Conservation (phyloP, 2,329 filamentous ascomycete genomes). For the Cladosporium sp. region DNA sequence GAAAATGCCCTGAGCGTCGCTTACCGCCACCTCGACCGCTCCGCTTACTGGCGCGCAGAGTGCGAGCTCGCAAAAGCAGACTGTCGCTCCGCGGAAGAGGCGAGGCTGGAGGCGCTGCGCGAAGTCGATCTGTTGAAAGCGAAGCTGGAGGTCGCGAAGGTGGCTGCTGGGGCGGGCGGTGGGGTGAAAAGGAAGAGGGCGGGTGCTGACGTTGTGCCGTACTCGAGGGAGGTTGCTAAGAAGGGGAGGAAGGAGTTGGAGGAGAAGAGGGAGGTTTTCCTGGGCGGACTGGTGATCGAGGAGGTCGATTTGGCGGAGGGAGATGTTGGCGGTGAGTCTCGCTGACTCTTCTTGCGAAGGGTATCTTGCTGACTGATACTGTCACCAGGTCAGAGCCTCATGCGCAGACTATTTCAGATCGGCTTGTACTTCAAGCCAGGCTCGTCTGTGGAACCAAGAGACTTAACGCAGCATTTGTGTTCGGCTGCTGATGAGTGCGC, state of each 20-base stretch:
- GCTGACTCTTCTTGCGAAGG: background rate
- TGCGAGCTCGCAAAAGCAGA: slow-evolving; percentile 28
- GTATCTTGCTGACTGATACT: slow-evolving; percentile 3
- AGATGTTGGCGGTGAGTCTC: slow-evolving; percentile 1
- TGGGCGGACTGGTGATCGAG: slow-evolving; percentile 4
- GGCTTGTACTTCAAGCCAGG: slow-evolving; percentile 28
- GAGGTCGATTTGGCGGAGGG: slow-evolving; percentile 9
- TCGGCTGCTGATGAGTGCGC: background rate
- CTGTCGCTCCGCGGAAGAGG: slow-evolving; percentile 23
- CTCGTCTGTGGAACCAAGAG: slow-evolving; percentile 20
- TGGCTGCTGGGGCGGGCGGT: slow-evolving; percentile 15
- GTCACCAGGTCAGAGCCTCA: slow-evolving; percentile 25
- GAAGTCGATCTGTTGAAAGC: slow-evolving; percentile 29
- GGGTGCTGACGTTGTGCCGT: slow-evolving; percentile 28
- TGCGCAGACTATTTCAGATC: slow-evolving; percentile 33
- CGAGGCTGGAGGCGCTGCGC: slow-evolving; percentile 25
- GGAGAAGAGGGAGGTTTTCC: slow-evolving; percentile 19
- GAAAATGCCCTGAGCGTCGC: slow-evolving; percentile 28
- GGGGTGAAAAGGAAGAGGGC: slow-evolving; percentile 34
- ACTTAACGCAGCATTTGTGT: slow-evolving; percentile 3
- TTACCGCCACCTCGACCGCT: slow-evolving; percentile 41
- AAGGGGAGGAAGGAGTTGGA: slow-evolving; percentile 24
- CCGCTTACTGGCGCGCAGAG: slow-evolving; percentile 41
- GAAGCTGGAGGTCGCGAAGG: slow-evolving; percentile 22
- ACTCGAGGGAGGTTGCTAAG: slow-evolving; percentile 27